Evolutionary conservation across 2,329 filamentous ascomycete species (phyloP), one percentile per base, ranked within the genome.

Genomic region (Fusarium sulawesiense): DNA sequence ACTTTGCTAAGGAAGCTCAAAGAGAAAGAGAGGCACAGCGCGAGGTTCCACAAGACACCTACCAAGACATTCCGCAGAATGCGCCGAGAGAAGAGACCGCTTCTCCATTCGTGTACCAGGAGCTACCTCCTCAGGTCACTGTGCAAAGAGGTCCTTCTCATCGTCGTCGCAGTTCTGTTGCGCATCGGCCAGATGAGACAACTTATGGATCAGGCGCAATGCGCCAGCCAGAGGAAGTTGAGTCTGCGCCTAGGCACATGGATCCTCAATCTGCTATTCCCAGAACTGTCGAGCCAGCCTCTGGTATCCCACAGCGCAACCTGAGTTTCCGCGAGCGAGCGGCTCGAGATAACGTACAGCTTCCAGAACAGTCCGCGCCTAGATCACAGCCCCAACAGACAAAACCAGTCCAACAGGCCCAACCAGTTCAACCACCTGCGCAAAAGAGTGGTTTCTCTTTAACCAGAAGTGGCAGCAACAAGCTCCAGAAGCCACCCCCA

Each of bases 241-340:
- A 62, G 10, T 59, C 66, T 16, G 42, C 53, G 20, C 69, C 73
- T 32, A 63, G 53, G 23, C 69, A 55, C n/a, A 46, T 56, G 16
- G 72, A 76, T 25, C 67, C 72, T 27, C 69, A 73, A 20, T 73
- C 79, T 4, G 78, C 76, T 12, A 71, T 83, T 27, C 85, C 86
- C 5, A 84, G 85, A 73, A 84, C 87, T 45, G 87, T 53, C 11
- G 72, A 76, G 37, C 67, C 70, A 25, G 66, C 71, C 10, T 75
- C 79, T 11, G 79, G 77, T 16, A 73, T 83, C 18, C 85, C 86
- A 6, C 84, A 86, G 74, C 84, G 87, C 51, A 87, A 88, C 54
- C 74, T 88, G 42, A 90, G 88, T 77, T 88, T 88, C 77, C 86
- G 87, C n/a, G 88, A 90, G 68, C 84, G 87, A 55, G 83, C 87